phyloP scores from a whole-genome alignment of 2,329 filamentous ascomycete species.

The Aulographum hederae region DNA sequence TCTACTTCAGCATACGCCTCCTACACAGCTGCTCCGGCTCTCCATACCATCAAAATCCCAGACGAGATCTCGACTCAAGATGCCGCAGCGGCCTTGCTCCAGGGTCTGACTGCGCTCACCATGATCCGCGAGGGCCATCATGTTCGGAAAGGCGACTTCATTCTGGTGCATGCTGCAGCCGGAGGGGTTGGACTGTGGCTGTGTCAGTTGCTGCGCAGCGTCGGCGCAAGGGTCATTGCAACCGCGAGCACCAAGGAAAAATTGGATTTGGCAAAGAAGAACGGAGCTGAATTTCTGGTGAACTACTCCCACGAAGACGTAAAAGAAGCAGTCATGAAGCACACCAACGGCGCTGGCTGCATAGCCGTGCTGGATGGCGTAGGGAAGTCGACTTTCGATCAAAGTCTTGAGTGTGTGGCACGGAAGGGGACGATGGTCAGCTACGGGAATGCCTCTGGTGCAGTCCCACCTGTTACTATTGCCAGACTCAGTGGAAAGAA shows the following conservation, averaged over 20 bases:
- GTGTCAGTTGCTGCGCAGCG: conserved; percentile 50
- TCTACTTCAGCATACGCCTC: conserved; percentile 36
- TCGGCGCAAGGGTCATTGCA: conserved; percentile 64
- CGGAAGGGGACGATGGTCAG: conserved; percentile 60
- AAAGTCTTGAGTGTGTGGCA: conserved; percentile 53
- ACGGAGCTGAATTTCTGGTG: conserved; percentile 55
- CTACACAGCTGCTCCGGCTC: conserved; percentile 35
- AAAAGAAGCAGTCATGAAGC: conserved; percentile 47
- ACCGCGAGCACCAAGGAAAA: conserved; percentile 62
- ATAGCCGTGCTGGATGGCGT: conserved; percentile 74
- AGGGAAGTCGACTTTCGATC: conserved; percentile 69
- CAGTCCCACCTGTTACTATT: conserved; percentile 51
- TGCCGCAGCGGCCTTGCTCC: conserved; percentile 54
- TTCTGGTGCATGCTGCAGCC: conserved; percentile 70
- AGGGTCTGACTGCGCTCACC: conserved; percentile 68
- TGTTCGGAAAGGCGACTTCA: conserved; percentile 61
- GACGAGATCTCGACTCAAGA: conserved; percentile 38
- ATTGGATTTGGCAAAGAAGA: conserved; percentile 45
- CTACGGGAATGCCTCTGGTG: conserved; percentile 69
- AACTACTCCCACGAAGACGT: conserved; percentile 49
- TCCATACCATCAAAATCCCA: conserved; percentile 44
- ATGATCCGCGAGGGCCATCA: conserved; percentile 55
- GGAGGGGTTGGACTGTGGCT: conserved; percentile 65
- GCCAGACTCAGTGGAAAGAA: conserved; percentile 53
- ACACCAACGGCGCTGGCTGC: conserved; percentile 55